These are phyloP conservation scores for Aethionema arabicum DNA, from an alignment of 345 rosid species.

Conservation along the genomic window DNA sequence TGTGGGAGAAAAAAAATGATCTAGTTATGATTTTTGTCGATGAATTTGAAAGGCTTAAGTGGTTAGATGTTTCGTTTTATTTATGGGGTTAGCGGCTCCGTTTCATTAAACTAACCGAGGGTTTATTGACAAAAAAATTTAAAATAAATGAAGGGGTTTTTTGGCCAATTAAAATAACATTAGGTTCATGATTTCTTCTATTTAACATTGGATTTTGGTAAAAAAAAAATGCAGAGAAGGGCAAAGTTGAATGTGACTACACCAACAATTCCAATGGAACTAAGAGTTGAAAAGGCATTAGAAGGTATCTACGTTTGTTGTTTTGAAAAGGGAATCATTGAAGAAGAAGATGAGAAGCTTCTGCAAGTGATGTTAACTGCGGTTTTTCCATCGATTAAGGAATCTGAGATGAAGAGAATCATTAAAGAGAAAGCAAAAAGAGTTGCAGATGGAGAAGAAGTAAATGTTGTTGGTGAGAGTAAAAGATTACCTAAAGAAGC, in stretches of 20 bases:
- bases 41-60: too few relatives aligned
- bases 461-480: constrained; percentile 41
- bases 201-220: not conserved
- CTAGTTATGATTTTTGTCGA: too few relatives aligned
- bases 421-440: constrained; percentile 60
- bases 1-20: too few relatives aligned
- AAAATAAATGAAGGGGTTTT: too few relatives aligned
- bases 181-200: not conserved
- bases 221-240: constrained; percentile 57
- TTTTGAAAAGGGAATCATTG: constrained; percentile 66
- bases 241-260: constrained; percentile 56
- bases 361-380: constrained; percentile 57
- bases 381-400: constrained; percentile 66
- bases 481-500: constrained; percentile 76
- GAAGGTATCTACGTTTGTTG: constrained; percentile 84
- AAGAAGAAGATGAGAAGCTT: constrained; percentile 72
- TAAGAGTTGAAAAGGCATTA: constrained; percentile 76
- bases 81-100: too few relatives aligned
- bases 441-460: constrained; percentile 57
- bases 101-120: too few relatives aligned
- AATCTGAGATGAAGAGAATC: constrained; percentile 53
- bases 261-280: constrained; percentile 73
- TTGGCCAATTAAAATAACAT: not conserved
- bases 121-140: too few relatives aligned
- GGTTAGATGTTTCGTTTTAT: too few relatives aligned